Base-by-base conservation (phyloP, 805 yeast genomes). In the Zygosaccharomyces bisporus region DNA sequence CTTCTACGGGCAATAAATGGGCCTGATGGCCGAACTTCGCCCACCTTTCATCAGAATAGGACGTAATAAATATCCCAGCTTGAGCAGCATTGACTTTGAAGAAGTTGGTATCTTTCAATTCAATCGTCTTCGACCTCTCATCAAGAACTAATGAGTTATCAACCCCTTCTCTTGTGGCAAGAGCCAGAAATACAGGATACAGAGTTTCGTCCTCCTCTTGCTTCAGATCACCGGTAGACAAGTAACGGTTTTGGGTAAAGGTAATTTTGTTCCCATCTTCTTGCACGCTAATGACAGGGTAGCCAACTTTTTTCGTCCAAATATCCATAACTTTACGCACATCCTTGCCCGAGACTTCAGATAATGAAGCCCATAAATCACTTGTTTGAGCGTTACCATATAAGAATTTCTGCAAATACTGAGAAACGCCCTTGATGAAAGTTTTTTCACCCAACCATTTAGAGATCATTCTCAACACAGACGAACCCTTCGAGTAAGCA, bases 261-360 rank as follows among this genome's bases (percentile, higher is more conserved):
- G 71, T 72, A 42, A 84, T 65, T 40, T 72, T 69, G 39, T 72
- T 67, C 16, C 71, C 71, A 40, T 71, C 70, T 66, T 83, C 90
- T 40, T 74, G 71, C 30, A 85, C 90, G 24, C 76, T 68, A 40
- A 86, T 69, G 12, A 86, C 79, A 19, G 95, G 95, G 71, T 73
- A 86, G 6, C 95, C 95, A 47, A 83, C 77, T 58, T 82, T 77
- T 56, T 79, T 79, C 46, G 89, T 85, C 95, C 95, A 86, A 47
- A 79, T 76, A 57, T 80, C 79, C 93, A 86, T 86, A 32, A 82
- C 84, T 46, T 69, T 66, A 44, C 76, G 78, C 37, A 86, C 90
- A 57, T 85, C 83, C 56, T 83, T 72, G 20, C 90, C 90, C 43
- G 84, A 75, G 21, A 77, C 88, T 20, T 77, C 81, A 35, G 82